Evolutionary conservation across 108 stramenopile species (phyloP), one percentile per base, ranked within the genome.

Genomic region (Discostella stelligeroides): DNA sequence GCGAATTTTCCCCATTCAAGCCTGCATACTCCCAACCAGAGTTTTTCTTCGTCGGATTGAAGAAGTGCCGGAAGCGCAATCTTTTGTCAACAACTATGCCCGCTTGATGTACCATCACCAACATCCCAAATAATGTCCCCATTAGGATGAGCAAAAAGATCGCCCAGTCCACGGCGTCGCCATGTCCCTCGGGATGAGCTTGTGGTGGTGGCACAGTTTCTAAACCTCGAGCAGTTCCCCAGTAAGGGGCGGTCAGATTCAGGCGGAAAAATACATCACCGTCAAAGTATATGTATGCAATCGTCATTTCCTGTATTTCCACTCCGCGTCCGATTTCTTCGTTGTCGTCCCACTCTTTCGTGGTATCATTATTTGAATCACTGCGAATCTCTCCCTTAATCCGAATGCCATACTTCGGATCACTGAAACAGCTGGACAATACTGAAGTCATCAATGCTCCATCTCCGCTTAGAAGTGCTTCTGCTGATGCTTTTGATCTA

Each of bases 211-310:
- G 81, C 17, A 82, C 66, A 30, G 53, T 77, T 63, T 77, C 65
- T 40, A 73, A 49, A 20, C 39, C 58, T 17, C 56, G 21, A 1
- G 53, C 21, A 14, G 76, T 54, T 0, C 70, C 75, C 81, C 70
- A 77, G 61, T 81, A 95, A 3, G 93, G 93, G 20, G 83, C 72
- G 13, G 83, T 79, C 40, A 95, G 73, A 54, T 92, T 85, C 24
- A 95, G 68, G 41, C 81, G 79, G 62, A 85, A 87, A 62, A 87
- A 91, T 20, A 68, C 56, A 10, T 85, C 71, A n/a, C 88, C 83
- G 55, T 95, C 90, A 12, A 83, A 53, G 70, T 87, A 95, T 34
- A 95, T 64, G 63, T 85, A 92, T 6, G 79, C 86, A 28, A 73
- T 46, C 17, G 42, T 65, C 45, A 69, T 39, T 38, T 73, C 67